A percentile compares a stretch with the other conserved stretches of the same genome.
These are phyloP conservation scores for Leccinum obscurum DNA, from an alignment of 768 basidiomycete genomes.

Conservation along the genomic window DNA sequence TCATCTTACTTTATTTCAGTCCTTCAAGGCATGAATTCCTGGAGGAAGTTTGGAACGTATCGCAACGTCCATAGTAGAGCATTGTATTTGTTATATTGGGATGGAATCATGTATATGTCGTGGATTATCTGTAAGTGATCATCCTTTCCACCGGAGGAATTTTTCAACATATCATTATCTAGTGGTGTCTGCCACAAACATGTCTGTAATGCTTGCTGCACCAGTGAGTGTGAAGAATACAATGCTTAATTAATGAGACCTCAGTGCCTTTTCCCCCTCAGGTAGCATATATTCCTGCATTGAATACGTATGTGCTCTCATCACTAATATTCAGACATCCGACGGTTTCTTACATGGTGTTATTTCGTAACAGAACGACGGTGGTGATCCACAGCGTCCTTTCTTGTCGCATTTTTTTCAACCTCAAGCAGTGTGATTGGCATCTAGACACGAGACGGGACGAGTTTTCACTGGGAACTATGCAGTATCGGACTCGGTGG, in stretches of 20 bases:
- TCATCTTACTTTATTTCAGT: slow-evolving; percentile 12
- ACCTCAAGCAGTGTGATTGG: slow-evolving; percentile 20
- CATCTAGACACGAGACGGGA: background rate
- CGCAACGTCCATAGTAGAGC: slow-evolving; percentile 16
- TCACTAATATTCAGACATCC: background rate
- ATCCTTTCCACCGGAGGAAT: background rate
- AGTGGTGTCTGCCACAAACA: slow-evolving; percentile 20
- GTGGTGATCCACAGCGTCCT: slow-evolving; percentile 31
- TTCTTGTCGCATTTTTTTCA: slow-evolving; percentile 5
- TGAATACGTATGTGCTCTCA: slow-evolving; percentile 23
- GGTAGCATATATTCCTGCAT: slow-evolving; percentile 15
- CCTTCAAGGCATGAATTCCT: slow-evolving; percentile 26
- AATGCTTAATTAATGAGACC: background rate
- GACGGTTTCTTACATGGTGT: background rate
- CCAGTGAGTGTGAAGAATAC: slow-evolving; percentile 15
- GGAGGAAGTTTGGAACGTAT: slow-evolving; percentile 26
- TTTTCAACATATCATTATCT: background rate
- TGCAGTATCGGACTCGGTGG: slow-evolving; percentile 4
- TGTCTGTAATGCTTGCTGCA: slow-evolving; percentile 16
- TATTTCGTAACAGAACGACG: slow-evolving; percentile 20
- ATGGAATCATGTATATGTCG: slow-evolving; percentile 30
- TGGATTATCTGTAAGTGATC: slow-evolving; percentile 20
- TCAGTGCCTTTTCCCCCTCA: background rate
- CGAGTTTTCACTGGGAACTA: slow-evolving; percentile 1
- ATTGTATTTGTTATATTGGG: slow-evolving; percentile 27